Base-by-base conservation (phyloP, 169 alveolate species). In the Babesia bovis region DNA sequence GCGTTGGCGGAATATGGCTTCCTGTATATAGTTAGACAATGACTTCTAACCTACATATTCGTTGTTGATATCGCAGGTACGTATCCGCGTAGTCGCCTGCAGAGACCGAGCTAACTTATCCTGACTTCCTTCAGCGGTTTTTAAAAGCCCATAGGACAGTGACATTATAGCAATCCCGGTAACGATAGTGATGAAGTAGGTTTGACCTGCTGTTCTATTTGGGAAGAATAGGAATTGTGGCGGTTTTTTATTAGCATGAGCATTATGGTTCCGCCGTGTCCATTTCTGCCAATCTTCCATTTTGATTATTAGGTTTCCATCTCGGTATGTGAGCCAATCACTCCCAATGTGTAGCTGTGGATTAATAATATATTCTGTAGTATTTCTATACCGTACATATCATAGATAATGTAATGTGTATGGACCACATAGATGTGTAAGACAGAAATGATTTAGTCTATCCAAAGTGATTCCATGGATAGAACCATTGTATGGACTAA, bases 211-310 rank as follows among this genome's bases (percentile, higher is more conserved):
- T 28, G 87, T 78, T 21, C 87, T 35, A 41, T 78, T 78, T 17
- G 87, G 87, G 40, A 78, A 78, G 57, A 67, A 68, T 35, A 30
- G 49, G 60, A 38, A 78, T 21, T 57, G 45, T n/a, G 78, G 76
- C 3, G 59, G 65, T 38, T 33, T 70, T 60, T 78, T 66, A 15
- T 49, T 28, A 25, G 60, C 50, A 5, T 1, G 51, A 21, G 65
- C 69, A 35, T 76, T 66, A 13, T 42, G 33, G 25, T 60, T 47
- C 15, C 83, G 61, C 17, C 83, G 65, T 3, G 71, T 63, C 87
- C 87, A 78, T 68, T 66, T 78, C 57, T 78, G 87, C 68, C 77
- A 78, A 65, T 78, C 87, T 7, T 78, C 87, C 87, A 78, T 78
- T 23, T 9, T 66, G 10, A 13, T 13, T n/a, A 38, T 38, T 9